Evolutionary conservation across 2,329 filamentous ascomycete genomes (phyloP), one percentile per base, ranked within the genome.

Genomic region (Hymenoscyphus albidus): DNA sequence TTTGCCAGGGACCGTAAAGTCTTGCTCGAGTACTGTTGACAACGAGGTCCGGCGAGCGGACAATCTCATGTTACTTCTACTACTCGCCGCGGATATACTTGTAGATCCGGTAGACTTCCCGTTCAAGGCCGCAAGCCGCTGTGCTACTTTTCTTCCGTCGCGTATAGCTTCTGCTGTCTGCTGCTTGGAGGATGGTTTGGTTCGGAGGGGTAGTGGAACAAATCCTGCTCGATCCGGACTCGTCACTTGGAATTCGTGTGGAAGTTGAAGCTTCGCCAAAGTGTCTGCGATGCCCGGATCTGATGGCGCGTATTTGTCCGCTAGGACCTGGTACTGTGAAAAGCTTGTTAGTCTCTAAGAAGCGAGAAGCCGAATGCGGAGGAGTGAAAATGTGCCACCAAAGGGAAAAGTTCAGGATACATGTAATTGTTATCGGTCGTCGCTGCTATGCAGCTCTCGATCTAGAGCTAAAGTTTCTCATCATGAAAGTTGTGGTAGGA

Each of bases 1-100:
- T 73, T 87, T 92, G 66, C 93, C 93, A 74, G 88, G 82, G 40
- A 93, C 90, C 18, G 93, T 97, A 73, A 97, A 97, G 77, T 97
- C 93, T 78, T 90, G 90, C 79, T 97, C 93, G 74, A 96, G 79
- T 44, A 86, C 82, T 59, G 85, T 87, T 62, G 87, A 87, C 75
- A 85, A 81, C 67, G 87, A 84, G 18, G 86, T 87, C 74, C 75
- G 76, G 59, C 78, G 74, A 61, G 77, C 72, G 66, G 79, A 80
- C 40, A 74, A 75, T 70, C 76, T 78, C 71, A 76, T 72, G 71
- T 75, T 73, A 72, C 71, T 74, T 64, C 72, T 73, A 72, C 71
- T 74, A 64, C 72, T 73, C 76, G 70, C 65, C 69, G 74, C 73
- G 73, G 78, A 75, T 77, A 78, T 68, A 72, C 78, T 77, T 22